Base-by-base conservation (phyloP, 2,329 filamentous ascomycete genomes). In the Paraphaeosphaeria minitans region DNA sequence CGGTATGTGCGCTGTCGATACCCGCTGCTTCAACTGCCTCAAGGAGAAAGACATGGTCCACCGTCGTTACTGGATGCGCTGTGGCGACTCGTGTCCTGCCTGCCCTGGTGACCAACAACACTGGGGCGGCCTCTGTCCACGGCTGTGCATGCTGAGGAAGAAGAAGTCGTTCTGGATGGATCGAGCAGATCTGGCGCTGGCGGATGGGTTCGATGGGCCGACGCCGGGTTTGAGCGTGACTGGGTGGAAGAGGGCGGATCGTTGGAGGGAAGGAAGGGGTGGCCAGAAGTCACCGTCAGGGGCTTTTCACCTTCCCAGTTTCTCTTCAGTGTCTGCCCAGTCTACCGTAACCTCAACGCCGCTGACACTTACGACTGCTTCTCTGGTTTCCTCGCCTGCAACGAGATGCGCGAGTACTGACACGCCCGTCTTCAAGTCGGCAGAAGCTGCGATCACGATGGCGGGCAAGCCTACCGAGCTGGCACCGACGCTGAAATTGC, bases 11-110 rank as follows among this genome's bases (percentile, higher is more conserved):
- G 1, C 4, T 3, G 16, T 8, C 24, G 51, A 53, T n/a, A 43
- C 27, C 8, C 39, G 51, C 8, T 53, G 51, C 51, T 45, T 53
- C 51, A 53, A 53, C 27, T 53, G 27, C 27, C 41, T 53, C 4
- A 2, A 22, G 5, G 51, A 53, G 12, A 24, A 24, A 13, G 24
- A 22, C 2, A 16, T 16, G 5, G 2, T 3, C 16, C 51, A 53
- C n/a, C 51, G 51, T 10, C n/a, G 19, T 12, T 22, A 45, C 5
- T 53, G 51, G 51, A 45, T 45, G 51, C 4, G 31, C 13, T 53
- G 51, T 12, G 29, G 12, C 10, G 41, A 22, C 12, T 7, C 4
- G 1, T 46, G 51, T 21, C 51, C 51, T 16, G 51, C 51, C 2
- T 53, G 51, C 21, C 51, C 51, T 14, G 4, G 5, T 2, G n/a